Conservation (phyloP, 345 rosid species). For the Citropsis articulata region DNA sequence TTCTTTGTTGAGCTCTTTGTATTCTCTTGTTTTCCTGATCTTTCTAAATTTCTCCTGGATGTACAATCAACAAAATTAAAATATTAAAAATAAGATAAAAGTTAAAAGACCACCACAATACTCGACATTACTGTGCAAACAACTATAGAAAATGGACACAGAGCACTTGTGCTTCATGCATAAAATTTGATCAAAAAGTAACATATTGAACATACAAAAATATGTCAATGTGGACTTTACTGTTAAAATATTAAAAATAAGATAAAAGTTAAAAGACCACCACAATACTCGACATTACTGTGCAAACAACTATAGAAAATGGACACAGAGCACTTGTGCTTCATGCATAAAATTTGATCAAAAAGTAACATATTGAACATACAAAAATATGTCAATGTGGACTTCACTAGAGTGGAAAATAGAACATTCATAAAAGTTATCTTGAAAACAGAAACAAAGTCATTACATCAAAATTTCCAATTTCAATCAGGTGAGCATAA, state of each 20-base stretch:
- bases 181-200: background rate
- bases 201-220: too few species aligned
- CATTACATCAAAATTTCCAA: background rate
- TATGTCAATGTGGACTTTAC: too few species aligned
- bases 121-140: background rate
- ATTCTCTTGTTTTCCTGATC: conserved; percentile 17
- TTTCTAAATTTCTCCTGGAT: conserved; percentile 16
- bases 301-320: background rate
- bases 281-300: background rate
- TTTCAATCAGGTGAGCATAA: background rate
- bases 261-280: background rate
- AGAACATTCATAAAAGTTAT: background rate
- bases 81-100: background rate
- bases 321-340: background rate
- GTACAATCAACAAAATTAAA: background rate
- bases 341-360: background rate
- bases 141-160: background rate
- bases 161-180: background rate
- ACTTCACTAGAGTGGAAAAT: background rate
- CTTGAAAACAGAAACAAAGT: background rate
- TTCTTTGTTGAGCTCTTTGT: conserved; percentile 10
- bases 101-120: background rate
- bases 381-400: background rate
- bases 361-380: background rate
- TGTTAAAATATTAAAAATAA: background rate